phyloP scores from a whole-genome alignment of 2,329 filamentous ascomycete genomes.

The Microdochium trichocladiopsis region DNA sequence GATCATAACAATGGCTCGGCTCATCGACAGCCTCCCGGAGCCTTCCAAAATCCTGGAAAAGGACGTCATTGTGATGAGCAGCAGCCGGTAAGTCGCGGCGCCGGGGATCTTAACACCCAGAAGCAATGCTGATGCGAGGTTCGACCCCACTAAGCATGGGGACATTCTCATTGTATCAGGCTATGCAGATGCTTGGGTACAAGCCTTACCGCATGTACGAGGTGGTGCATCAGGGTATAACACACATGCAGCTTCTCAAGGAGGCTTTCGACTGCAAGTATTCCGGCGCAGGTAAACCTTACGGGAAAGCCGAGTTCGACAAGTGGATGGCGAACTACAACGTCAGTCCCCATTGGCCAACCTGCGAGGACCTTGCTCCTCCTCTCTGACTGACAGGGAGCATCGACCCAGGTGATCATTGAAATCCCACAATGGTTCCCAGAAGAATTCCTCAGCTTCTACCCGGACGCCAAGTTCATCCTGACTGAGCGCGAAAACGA shows the following conservation, averaged over 20 bases:
- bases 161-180: conserved; percentile 14
- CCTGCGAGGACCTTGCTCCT: not conserved
- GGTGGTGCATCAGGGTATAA: conserved; percentile 3
- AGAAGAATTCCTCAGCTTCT: conserved; percentile 17
- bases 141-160: conserved; percentile 7
- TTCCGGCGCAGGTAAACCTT: conserved; percentile 10
- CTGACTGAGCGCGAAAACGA: conserved; percentile 21
- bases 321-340: conserved; percentile 15
- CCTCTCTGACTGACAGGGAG: not conserved
- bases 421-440: conserved; percentile 17
- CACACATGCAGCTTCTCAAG: conserved; percentile 9
- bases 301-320: conserved; percentile 14
- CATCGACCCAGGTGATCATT: conserved; percentile 5
- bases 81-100: no score
- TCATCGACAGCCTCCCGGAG: no score
- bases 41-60: no score
- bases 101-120: no score
- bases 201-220: conserved; percentile 15
- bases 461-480: conserved; percentile 24
- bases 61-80: no score
- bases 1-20: no score
- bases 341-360: conserved; percentile 9
- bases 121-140: not conserved
- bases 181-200: conserved; percentile 14
- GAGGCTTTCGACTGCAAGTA: conserved; percentile 14